Percentiles rank a stretch among this genome's conserved stretches.
phyloP scores from a whole-genome alignment of 1,284 basidiomycete genomes.

The Ceratobasidium sp. region DNA sequence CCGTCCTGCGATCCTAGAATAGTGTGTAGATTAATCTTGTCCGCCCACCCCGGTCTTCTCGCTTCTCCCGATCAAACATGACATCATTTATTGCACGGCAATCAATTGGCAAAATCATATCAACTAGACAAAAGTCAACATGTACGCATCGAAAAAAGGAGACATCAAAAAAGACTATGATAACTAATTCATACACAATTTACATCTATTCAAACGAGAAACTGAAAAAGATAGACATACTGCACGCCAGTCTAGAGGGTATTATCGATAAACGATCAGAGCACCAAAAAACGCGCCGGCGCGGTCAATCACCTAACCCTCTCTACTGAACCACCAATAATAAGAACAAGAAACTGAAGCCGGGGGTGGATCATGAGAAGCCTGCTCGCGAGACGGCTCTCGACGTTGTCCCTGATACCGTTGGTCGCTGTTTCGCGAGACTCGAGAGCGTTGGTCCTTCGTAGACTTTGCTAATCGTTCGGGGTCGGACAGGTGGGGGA shows the following conservation, averaged over 20 bases:
- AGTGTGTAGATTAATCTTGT: too few species aligned
- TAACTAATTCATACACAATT: slow-evolving; percentile 19
- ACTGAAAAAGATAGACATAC: background rate
- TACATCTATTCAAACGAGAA: slow-evolving; percentile 3
- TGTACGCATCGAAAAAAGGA: background rate
- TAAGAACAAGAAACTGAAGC: background rate
- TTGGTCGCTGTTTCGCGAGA: slow-evolving; percentile 20
- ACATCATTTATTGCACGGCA: too few species aligned
- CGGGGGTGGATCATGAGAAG: background rate
- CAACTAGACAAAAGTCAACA: background rate
- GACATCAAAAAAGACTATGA: slow-evolving; percentile 2
- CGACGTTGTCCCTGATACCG: background rate
- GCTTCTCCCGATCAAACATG: too few species aligned
- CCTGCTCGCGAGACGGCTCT: slow-evolving; percentile 7
- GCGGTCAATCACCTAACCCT: background rate
- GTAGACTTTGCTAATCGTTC: slow-evolving; percentile 36
- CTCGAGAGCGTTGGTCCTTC: slow-evolving; percentile 27
- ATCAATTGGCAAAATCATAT: slow-evolving; percentile 21
- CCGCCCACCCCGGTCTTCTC: too few species aligned
- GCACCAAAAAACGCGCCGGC: slow-evolving; percentile 10
- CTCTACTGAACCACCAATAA: background rate
- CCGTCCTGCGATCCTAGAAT: too few species aligned
- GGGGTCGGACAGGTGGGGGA: slow-evolving; percentile 17
- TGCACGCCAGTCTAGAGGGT: background rate
- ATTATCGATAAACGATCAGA: background rate